Percentiles rank a stretch among this genome's conserved stretches.
Conservation (phyloP, 2,329 filamentous ascomycete species). For the Tolypocladium amazonense region DNA sequence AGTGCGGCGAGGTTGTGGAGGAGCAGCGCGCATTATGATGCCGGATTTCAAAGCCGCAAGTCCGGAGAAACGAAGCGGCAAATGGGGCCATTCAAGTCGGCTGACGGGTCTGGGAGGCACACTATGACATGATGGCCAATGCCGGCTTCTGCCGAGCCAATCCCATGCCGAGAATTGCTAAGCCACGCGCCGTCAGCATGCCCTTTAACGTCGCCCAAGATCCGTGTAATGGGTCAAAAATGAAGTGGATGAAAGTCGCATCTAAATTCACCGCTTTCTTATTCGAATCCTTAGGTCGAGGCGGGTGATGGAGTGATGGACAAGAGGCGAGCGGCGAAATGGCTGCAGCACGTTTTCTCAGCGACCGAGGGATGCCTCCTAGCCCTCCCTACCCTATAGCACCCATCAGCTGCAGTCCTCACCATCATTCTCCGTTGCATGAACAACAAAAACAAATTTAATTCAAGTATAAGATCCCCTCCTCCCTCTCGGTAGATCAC, state of each 20-base stretch:
- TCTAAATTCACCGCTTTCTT: too few species aligned
- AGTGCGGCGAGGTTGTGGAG: neutral
- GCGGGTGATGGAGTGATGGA: too few species aligned
- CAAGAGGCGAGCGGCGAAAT: neutral
- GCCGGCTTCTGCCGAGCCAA: conserved; percentile 26
- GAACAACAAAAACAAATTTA: neutral
- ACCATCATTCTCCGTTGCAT: too few species aligned
- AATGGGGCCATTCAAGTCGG: conserved; percentile 8
- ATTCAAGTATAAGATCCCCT: neutral
- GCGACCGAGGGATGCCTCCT: neutral
- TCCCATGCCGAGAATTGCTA: conserved; percentile 21
- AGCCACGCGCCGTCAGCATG: conserved; percentile 3
- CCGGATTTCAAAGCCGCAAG: conserved; percentile 15
- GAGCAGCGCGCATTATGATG: neutral
- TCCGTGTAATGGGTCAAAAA: neutral
- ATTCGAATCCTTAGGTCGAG: neutral
- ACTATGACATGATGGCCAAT: conserved; percentile 7
- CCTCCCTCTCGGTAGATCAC: neutral
- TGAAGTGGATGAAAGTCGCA: neutral
- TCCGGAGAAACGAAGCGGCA: conserved; percentile 15
- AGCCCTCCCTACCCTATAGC: neutral
- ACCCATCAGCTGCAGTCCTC: neutral
- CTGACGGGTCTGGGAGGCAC: conserved; percentile 11
- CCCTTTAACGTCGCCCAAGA: neutral
- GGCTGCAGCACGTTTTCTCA: neutral